phyloP scores from a whole-genome alignment of 2,329 filamentous ascomycete species.

The Talaromyces piceae region DNA sequence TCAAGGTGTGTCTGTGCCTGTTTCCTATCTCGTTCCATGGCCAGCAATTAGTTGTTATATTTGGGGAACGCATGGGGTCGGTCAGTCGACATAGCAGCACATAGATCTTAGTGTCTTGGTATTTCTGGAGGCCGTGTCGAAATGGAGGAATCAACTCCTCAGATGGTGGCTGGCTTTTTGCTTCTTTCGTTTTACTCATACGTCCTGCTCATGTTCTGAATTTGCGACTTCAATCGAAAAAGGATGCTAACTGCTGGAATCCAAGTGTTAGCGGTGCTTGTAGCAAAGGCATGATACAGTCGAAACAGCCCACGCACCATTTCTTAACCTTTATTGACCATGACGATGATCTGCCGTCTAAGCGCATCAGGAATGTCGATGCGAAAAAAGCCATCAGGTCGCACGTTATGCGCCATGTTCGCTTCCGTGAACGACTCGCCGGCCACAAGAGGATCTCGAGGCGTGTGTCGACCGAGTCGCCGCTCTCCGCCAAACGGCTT shows the following conservation, averaged over 20 bases:
- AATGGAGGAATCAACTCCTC: not conserved
- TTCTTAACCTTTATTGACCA: slow-evolving; percentile 37
- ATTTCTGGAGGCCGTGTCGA: no score
- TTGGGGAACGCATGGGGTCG: not conserved
- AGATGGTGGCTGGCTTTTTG: not conserved
- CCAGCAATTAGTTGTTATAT: not conserved
- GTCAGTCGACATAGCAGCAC: no score
- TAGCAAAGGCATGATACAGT: slow-evolving; percentile 14
- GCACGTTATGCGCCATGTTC: slow-evolving; percentile 38
- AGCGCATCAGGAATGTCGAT: slow-evolving; percentile 31
- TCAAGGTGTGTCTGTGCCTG: not conserved
- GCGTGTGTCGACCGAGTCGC: slow-evolving; percentile 16
- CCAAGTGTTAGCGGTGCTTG: slow-evolving; percentile 10
- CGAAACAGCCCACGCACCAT: slow-evolving; percentile 19
- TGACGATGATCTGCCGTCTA: slow-evolving; percentile 31
- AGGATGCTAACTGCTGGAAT: not conserved
- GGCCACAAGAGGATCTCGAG: slow-evolving; percentile 30
- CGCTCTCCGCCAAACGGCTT: slow-evolving; percentile 5
- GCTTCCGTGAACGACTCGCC: slow-evolving; percentile 32
- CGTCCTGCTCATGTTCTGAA: not conserved
- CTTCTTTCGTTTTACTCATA: not conserved
- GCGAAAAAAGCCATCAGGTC: slow-evolving; percentile 35
- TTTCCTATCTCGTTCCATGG: not conserved
- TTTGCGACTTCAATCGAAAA: not conserved
- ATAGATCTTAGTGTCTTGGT: no score